phyloP scores from a whole-genome alignment of 768 basidiomycete genomes.

The Mycena vitilis region DNA sequence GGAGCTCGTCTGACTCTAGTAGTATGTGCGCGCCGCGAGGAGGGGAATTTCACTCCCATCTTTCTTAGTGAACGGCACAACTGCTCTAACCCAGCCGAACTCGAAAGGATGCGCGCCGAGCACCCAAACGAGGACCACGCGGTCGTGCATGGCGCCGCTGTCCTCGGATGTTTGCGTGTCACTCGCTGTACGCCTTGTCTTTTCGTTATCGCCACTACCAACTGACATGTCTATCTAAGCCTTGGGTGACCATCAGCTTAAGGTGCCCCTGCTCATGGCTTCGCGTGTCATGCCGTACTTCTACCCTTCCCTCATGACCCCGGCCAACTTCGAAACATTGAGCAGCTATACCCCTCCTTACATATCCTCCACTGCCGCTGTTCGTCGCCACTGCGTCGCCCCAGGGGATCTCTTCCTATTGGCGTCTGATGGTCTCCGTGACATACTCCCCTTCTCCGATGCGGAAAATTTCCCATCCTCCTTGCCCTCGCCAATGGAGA shows the following conservation, averaged over 20 bases:
- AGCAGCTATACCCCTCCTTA: slow-evolving; percentile 5
- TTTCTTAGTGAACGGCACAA: slow-evolving; percentile 46
- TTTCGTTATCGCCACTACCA: background rate
- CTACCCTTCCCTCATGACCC: slow-evolving; percentile 3
- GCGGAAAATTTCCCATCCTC: background rate
- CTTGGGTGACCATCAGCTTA: slow-evolving; percentile 23
- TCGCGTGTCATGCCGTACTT: slow-evolving; percentile 9
- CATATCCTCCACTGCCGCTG: background rate
- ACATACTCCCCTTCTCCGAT: background rate
- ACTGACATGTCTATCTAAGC: slow-evolving; percentile 7
- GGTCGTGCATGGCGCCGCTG: background rate
- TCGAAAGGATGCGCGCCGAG: slow-evolving; percentile 43
- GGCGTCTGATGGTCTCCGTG: slow-evolving; percentile 24
- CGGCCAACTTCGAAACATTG: background rate
- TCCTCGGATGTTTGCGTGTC: background rate
- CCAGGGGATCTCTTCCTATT: slow-evolving; percentile 18
- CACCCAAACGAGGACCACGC: slow-evolving; percentile 43
- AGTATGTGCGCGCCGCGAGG: slow-evolving; percentile 37
- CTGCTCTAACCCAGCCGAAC: slow-evolving; percentile 42
- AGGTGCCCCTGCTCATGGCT: slow-evolving; percentile 17
- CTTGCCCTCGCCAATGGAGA: slow-evolving; percentile 1
- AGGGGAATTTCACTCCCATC: slow-evolving; percentile 38
- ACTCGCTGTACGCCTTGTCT: slow-evolving; percentile 7
- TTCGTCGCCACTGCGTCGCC: slow-evolving; percentile 9
- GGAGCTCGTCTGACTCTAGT: slow-evolving; percentile 33